Evolutionary conservation across 305 asterid genomes (phyloP).

Genomic region (Nicotiana rustica): DNA sequence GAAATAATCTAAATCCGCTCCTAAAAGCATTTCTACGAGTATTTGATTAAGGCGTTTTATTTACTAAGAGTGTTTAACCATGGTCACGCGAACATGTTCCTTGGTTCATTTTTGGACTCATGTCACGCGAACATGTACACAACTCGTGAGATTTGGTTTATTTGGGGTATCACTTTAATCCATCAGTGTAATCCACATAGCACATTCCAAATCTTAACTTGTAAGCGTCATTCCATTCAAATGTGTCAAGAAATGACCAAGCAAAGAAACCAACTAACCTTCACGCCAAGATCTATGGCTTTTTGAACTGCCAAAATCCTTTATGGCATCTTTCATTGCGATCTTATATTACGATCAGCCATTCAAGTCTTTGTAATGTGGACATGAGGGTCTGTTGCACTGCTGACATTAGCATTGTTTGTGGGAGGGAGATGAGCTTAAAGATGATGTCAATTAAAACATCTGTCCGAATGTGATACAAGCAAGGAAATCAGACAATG

Average conservation of each 20-base stretch:
- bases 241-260: slow-evolving; percentile 42
- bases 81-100: no score
- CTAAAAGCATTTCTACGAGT: no score
- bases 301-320: slow-evolving; percentile 47
- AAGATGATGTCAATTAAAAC: no score
- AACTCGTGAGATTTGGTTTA: no score
- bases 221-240: slow-evolving; percentile 42
- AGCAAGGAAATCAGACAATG: no score
- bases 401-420: slow-evolving; percentile 6
- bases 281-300: slow-evolving; percentile 49
- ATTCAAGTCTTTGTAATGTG: slow-evolving; percentile 40
- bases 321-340: slow-evolving; percentile 29
- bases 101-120: no score
- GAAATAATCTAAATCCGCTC: no score
- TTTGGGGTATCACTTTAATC: slow-evolving; percentile 40
- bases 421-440: slow-evolving; percentile 19
- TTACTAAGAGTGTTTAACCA: no score
- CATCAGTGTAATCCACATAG: slow-evolving; percentile 38
- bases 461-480: no score
- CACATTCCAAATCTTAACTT: slow-evolving; percentile 39
- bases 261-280: slow-evolving; percentile 41
- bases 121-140: no score
- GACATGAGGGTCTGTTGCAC: slow-evolving; percentile 45
- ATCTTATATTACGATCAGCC: slow-evolving; percentile 41
- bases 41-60: no score